These are phyloP conservation scores for Sonneratia caseolaris DNA, from an alignment of 345 rosid genomes.

Conservation along the genomic window DNA sequence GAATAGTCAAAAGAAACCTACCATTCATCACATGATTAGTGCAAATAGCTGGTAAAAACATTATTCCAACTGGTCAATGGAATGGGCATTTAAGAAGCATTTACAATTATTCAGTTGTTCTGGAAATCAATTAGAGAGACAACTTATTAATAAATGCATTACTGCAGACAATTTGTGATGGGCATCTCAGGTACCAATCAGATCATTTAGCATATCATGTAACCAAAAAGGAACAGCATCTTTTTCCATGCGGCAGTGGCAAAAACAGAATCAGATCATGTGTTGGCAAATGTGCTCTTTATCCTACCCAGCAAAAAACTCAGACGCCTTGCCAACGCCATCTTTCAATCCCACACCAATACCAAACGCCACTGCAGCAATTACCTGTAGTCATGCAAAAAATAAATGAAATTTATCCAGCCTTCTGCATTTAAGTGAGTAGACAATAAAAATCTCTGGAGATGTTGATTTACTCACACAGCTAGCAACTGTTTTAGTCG, in stretches of 20 bases:
- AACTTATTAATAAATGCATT: background rate
- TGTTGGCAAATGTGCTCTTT: background rate
- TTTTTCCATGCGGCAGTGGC: background rate
- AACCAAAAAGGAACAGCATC: background rate
- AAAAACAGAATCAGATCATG: background rate
- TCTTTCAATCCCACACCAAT: constrained; percentile 66
- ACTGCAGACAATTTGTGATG: background rate
- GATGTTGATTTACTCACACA: constrained; percentile 46
- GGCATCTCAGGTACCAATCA: background rate
- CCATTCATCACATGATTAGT: background rate
- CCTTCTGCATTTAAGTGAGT: constrained; percentile 3
- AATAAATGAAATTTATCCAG: constrained; percentile 11
- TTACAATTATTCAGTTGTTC: background rate
- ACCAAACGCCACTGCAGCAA: constrained; percentile 75
- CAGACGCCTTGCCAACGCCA: constrained; percentile 75
- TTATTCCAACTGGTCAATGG: background rate
- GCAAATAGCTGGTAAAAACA: background rate
- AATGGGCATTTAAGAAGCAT: background rate
- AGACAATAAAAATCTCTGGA: constrained; percentile 9
- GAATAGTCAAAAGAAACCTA: background rate
- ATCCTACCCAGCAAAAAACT: constrained; percentile 81
- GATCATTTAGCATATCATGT: background rate
- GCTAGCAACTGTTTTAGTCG: constrained; percentile 65
- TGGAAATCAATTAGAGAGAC: background rate
- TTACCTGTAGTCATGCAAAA: constrained; percentile 32